Base-by-base conservation (phyloP, 768 basidiomycete species). In the Calvatia gigantea region DNA sequence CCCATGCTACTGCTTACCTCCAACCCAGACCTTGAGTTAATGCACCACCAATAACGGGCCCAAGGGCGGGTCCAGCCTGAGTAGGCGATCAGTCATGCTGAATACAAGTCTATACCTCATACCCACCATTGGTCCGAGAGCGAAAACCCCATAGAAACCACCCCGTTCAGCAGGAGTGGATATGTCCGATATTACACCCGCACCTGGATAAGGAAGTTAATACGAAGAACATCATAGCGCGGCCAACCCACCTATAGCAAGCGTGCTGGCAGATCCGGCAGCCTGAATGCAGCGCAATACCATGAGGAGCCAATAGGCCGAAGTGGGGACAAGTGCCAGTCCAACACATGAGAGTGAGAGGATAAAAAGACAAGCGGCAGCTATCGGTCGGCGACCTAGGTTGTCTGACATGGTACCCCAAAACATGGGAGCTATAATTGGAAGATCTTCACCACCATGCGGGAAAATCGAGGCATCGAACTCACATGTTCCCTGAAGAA, bases 231-330 rank as follows among this genome's bases (percentile, higher is more conserved):
- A 15, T 63, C 65, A 43, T 42, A 43, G 14, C 19, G 11, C 11
- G 15, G 12, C 31, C 39, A 65, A 81, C 33, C 9, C 21, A 52
- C 89, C 88, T 21, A 92, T 73, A 0, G 89, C 89, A 59, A 91
- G 75, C 0, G 87, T 89, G 54, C 88, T 89, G 0, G 90, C 87
- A 2, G 86, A 88, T 1, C 91, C 90, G 2, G 83, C 78, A 1
- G 88, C 85, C 73, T 94, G 91, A 2, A 93, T 25, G 57, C 87
- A 89, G 19, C 91, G 81, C n/a, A 94, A 76, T 12, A 93, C 61
- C 72, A 94, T 77, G 12, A 94, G 72, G 5, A 91, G 70, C 89
- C 89, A 93, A 66, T 89, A 94, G 3, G 76, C 86, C 7, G 72
- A 73, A 2, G 75, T 75, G 1, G 79, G 78, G 25, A 76, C 73